A percentile compares a stretch with the other conserved stretches of the same genome.
Conservation (phyloP, 768 basidiomycete species). For the Hortiboletus flavorubellus region DNA sequence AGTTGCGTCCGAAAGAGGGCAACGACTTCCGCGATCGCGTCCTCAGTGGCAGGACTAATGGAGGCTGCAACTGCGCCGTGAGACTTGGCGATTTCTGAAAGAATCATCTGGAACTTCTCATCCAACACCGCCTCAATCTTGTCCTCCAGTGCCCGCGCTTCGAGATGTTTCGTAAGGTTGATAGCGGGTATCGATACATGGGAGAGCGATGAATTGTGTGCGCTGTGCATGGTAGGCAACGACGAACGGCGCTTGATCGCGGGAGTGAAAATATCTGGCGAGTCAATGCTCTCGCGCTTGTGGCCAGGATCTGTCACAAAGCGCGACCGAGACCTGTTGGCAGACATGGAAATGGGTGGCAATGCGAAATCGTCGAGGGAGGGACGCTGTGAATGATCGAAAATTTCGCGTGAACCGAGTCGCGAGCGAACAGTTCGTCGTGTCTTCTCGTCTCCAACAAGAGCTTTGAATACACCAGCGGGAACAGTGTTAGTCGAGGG, state of each 20-base stretch:
- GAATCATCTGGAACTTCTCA: slow-evolving; percentile 58
- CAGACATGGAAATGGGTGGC: slow-evolving; percentile 62
- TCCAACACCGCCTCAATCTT: slow-evolving; percentile 63
- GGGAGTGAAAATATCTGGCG: slow-evolving; percentile 43
- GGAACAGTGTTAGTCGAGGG: slow-evolving; percentile 72
- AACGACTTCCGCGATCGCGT: slow-evolving; percentile 63
- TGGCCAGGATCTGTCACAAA: slow-evolving; percentile 59
- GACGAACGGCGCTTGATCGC: slow-evolving; percentile 52
- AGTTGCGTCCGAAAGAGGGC: slow-evolving; percentile 66
- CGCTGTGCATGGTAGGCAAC: slow-evolving; percentile 50
- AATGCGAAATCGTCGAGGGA: slow-evolving; percentile 78
- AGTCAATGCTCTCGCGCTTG: slow-evolving; percentile 27
- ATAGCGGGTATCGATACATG: slow-evolving; percentile 42
- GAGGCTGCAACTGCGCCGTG: slow-evolving; percentile 23
- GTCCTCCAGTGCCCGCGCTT: slow-evolving; percentile 58
- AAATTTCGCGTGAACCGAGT: slow-evolving; percentile 69
- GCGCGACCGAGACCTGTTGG: slow-evolving; percentile 49
- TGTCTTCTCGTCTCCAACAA: slow-evolving; percentile 65
- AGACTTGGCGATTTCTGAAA: slow-evolving; percentile 36
- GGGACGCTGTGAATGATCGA: slow-evolving; percentile 62
- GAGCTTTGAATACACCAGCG: slow-evolving; percentile 81
- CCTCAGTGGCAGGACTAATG: slow-evolving; percentile 50
- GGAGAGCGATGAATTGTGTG: slow-evolving; percentile 43
- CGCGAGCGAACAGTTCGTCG: slow-evolving; percentile 73
- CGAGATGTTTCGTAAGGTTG: slow-evolving; percentile 55